phyloP scores from a whole-genome alignment of 1,284 basidiomycete species.

The Schizophyllum amplum region DNA sequence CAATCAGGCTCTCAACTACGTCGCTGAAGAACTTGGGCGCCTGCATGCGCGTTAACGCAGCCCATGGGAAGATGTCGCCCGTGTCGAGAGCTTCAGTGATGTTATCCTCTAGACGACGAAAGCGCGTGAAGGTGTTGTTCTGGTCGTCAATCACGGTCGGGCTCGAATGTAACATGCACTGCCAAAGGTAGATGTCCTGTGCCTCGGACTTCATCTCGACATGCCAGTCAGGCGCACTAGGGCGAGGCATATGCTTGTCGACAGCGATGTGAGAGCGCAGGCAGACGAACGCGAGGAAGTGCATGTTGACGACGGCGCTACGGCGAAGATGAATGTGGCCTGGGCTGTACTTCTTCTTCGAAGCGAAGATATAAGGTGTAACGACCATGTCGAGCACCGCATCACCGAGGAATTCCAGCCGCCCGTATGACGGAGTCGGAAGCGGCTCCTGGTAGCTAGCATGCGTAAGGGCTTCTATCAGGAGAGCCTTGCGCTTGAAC shows the following conservation, averaged over 20 bases:
- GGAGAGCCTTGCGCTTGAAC: conserved; percentile 54
- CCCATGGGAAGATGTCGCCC: conserved; percentile 55
- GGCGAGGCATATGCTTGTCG: conserved; percentile 41
- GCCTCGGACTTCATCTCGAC: conserved; percentile 10
- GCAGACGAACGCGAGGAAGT: conserved; percentile 62
- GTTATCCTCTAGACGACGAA: conserved; percentile 31
- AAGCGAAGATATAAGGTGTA: conserved; percentile 56
- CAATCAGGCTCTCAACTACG: conserved; percentile 74
- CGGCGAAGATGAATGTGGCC: conserved; percentile 62
- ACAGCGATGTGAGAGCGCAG: conserved; percentile 36
- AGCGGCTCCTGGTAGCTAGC: conserved; percentile 56
- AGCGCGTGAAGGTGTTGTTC: conserved; percentile 43
- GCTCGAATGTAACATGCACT: conserved; percentile 63
- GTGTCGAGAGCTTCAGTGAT: conserved; percentile 36
- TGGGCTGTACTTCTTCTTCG: conserved; percentile 55
- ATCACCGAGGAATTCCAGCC: conserved; percentile 80
- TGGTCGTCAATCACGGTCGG: conserved; percentile 55
- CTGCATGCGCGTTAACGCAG: conserved; percentile 58
- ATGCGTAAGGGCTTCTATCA: conserved; percentile 75
- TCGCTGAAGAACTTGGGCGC: conserved; percentile 77
- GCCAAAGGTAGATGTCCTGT: conserved; percentile 47
- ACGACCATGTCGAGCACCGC: conserved; percentile 63
- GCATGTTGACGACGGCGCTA: conserved; percentile 60
- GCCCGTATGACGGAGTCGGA: conserved; percentile 65
- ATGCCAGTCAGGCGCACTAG: conserved; percentile 24